Conservation (phyloP, 2,329 filamentous ascomycete genomes). For the Pseudocercospora ulei region DNA sequence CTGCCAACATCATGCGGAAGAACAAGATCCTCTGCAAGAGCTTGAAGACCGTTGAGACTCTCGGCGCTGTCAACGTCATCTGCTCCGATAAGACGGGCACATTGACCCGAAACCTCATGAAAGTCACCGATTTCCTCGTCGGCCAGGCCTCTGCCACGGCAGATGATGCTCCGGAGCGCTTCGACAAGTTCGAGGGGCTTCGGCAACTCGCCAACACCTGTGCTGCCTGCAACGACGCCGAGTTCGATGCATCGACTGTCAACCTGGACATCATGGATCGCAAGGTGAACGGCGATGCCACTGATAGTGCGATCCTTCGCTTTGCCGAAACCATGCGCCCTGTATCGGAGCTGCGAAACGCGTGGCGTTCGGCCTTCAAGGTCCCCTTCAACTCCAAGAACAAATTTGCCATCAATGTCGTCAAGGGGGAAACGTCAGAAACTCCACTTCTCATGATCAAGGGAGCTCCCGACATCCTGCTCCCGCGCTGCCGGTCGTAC, state of each 20-base stretch:
- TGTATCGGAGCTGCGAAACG: constrained; percentile 50
- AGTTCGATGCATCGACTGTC: constrained; percentile 59
- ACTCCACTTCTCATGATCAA: constrained; percentile 59
- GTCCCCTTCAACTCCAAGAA: constrained; percentile 70
- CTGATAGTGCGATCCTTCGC: constrained; percentile 63
- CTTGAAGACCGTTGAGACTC: constrained; percentile 66
- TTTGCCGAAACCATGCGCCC: constrained; percentile 58
- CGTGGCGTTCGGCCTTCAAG: constrained; percentile 58
- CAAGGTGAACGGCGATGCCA: constrained; percentile 64
- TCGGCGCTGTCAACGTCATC: constrained; percentile 62
- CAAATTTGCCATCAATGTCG: constrained; percentile 65
- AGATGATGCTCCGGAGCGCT: constrained; percentile 42
- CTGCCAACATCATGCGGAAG: constrained; percentile 64
- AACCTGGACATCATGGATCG: constrained; percentile 51
- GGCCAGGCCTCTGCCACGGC: constrained; percentile 45
- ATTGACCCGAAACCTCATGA: constrained; percentile 42
- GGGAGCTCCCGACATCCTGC: constrained; percentile 64
- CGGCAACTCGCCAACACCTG: constrained; percentile 53
- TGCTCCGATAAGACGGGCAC: constrained; percentile 72
- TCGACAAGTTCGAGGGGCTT: constrained; percentile 37
- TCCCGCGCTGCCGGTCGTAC: constrained; percentile 53
- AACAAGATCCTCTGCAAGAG: constrained; percentile 73
- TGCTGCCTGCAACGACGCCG: constrained; percentile 63
- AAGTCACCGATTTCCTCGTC: constrained; percentile 57
- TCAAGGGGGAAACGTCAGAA: constrained; percentile 36